Evolutionary conservation across 257 asterid species (phyloP).

Genomic region (Galeopsis tetrahit): DNA sequence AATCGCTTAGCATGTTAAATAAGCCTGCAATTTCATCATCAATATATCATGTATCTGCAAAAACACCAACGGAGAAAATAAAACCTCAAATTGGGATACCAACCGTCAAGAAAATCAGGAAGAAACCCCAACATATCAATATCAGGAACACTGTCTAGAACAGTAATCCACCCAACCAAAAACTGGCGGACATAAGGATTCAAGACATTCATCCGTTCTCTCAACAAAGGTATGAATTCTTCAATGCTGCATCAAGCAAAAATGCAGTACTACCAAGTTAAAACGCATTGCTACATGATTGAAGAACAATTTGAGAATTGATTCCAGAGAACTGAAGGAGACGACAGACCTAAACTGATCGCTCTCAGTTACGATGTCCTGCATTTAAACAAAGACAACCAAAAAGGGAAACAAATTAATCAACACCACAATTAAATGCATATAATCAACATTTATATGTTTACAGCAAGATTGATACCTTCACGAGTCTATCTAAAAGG

Average conservation of each 20-base stretch:
- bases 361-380: conserved; percentile 99
- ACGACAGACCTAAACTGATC: conserved; percentile 92
- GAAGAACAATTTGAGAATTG: conserved; percentile 28
- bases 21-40: conserved; percentile 64
- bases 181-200: conserved; percentile 98
- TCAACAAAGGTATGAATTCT: conserved; percentile 95
- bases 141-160: conserved; percentile 98
- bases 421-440: conserved; percentile 17
- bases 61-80: conserved; percentile 28
- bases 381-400: conserved; percentile 41
- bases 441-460: conserved; percentile 6
- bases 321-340: conserved; percentile 21
- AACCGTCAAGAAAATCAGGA: conserved; percentile 99
- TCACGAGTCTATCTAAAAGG: conserved; percentile 97
- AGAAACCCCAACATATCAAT: conserved; percentile 99
- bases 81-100: conserved; percentile 38
- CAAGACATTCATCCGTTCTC: conserved; percentile 98
- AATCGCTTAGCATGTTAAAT: conserved; percentile 97
- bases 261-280: conserved; percentile 29
- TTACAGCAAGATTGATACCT: conserved; percentile 50
- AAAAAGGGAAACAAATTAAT: conserved; percentile 31
- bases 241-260: conserved; percentile 73
- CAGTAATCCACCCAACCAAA: conserved; percentile 99
- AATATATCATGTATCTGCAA: conserved; percentile 27
- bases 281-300: conserved; percentile 24